Percentiles rank a stretch among this genome's conserved stretches.
These are phyloP conservation scores for Daldinia sp. DNA, from an alignment of 2,329 filamentous ascomycete genomes.

Conservation along the genomic window DNA sequence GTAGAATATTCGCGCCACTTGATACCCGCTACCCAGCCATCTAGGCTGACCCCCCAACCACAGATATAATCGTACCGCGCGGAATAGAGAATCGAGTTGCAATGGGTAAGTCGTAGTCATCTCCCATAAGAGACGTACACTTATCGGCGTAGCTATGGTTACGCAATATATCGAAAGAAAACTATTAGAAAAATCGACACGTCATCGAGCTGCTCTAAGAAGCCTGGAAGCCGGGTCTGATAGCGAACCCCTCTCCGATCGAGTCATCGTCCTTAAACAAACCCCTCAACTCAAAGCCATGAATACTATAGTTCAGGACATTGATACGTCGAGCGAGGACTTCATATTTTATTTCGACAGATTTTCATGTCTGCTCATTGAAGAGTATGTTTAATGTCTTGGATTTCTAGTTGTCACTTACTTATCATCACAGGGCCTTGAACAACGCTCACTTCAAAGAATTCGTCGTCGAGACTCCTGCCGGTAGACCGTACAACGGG, in stretches of 20 bases:
- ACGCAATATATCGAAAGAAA: conserved; percentile 91
- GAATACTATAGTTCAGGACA: conserved; percentile 88
- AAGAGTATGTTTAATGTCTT: conserved; percentile 62
- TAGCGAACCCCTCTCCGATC: conserved; percentile 75
- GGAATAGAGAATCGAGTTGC: conserved; percentile 95
- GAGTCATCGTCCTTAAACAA: conserved; percentile 76
- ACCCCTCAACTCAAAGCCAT: conserved; percentile 86
- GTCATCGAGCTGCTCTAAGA: conserved; percentile 81
- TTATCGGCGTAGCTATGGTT: conserved; percentile 74
- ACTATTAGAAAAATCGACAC: conserved; percentile 82
- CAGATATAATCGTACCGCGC: conserved; percentile 91
- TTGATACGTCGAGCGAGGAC: conserved; percentile 81
- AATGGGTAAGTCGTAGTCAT: conserved; percentile 66
- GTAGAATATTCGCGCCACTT: background rate
- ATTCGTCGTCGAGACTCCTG: conserved; percentile 73
- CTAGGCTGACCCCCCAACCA: conserved; percentile 4
- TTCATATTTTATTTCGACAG: conserved; percentile 99
- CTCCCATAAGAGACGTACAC: background rate
- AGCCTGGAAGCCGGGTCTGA: conserved; percentile 77
- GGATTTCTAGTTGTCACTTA: background rate
- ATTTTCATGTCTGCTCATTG: conserved; percentile 82
- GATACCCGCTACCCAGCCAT: conserved; percentile 24
- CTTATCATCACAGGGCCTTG: conserved; percentile 65
- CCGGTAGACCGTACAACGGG: conserved; percentile 74
- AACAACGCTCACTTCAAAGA: conserved; percentile 78